A percentile compares a stretch with the other conserved stretches of the same genome.
Evolutionary conservation across 164 flowering plant species (phyloP).

Genomic region (Kingdonia uniflora): DNA sequence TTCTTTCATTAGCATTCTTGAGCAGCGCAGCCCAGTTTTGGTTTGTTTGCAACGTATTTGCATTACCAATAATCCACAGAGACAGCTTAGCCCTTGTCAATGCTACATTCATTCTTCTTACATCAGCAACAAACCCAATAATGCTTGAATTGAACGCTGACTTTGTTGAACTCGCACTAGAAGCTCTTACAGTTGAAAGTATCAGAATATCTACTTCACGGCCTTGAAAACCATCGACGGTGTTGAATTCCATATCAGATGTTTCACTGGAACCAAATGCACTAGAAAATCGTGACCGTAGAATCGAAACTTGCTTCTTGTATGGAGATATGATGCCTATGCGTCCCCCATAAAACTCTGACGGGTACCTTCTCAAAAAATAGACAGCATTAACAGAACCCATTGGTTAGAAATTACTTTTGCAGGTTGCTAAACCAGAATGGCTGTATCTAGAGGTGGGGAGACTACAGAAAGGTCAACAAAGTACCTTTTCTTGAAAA

Average conservation of each 20-base stretch:
- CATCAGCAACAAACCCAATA: constrained; percentile 96
- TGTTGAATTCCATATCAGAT: constrained; percentile 80
- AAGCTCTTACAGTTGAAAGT: constrained; percentile 87
- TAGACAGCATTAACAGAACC: not conserved
- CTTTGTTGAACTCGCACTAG: constrained; percentile 21
- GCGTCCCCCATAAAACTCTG: constrained; percentile 65
- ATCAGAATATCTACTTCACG: constrained; percentile 89
- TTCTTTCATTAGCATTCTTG: constrained; percentile 65
- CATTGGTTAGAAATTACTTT: too few relatives aligned
- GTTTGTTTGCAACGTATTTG: constrained; percentile 56
- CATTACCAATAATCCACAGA: constrained; percentile 84
- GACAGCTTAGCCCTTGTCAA: constrained; percentile 82
- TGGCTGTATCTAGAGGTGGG: not conserved
- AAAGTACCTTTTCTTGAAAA: constrained; percentile 60
- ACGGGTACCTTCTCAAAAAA: constrained; percentile 43
- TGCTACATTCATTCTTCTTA: constrained; percentile 97
- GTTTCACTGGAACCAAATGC: constrained; percentile 61
- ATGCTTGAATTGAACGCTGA: constrained; percentile 28
- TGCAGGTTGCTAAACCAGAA: not conserved
- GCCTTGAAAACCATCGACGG: constrained; percentile 98
- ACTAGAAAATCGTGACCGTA: constrained; percentile 66
- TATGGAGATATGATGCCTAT: constrained; percentile 92
- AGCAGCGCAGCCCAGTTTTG: constrained; percentile 74
- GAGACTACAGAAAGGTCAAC: constrained; percentile 2
- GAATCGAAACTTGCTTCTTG: constrained; percentile 65